Conservation (phyloP, 148 eudicot genomes). For the Simmondsia chinensis region DNA sequence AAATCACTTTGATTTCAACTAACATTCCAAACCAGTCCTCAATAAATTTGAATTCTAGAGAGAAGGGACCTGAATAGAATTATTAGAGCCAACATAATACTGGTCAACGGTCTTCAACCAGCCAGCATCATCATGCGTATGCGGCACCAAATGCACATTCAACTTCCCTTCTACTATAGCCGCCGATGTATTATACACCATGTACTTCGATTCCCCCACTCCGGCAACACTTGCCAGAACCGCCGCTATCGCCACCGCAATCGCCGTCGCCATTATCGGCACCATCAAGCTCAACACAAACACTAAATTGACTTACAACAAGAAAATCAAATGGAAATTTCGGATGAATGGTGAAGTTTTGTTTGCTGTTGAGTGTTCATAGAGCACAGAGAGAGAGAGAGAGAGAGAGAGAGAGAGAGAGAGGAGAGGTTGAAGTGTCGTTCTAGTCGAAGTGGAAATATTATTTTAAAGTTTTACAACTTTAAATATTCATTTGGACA, state of each 20-base stretch:
- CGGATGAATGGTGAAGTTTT: too few species aligned
- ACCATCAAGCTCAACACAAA: constrained; percentile 5
- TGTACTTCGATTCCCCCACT: constrained; percentile 41
- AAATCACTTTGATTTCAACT: too few species aligned
- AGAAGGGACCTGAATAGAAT: constrained; percentile 59
- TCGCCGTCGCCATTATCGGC: constrained; percentile 7
- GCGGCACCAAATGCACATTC: constrained; percentile 85
- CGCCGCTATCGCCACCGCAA: background rate
- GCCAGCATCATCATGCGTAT: constrained; percentile 89
- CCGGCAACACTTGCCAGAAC: constrained; percentile 1
- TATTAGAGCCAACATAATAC: constrained; percentile 88
- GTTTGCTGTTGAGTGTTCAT: too few species aligned
- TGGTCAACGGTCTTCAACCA: constrained; percentile 95
- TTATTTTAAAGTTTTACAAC: too few species aligned
- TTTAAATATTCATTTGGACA: too few species aligned
- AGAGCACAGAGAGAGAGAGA: too few species aligned
- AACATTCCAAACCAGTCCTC: too few species aligned
- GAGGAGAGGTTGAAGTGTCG: too few species aligned
- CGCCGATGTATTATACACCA: constrained; percentile 51
- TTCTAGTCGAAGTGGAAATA: too few species aligned
- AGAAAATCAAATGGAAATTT: too few species aligned
- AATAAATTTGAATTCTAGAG: background rate
- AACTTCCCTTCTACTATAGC: constrained; percentile 51
- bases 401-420: too few species aligned
- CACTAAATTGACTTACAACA: too few species aligned